Evolutionary conservation across 228 moss, liverwort and hornwort species (phyloP), one percentile per base, ranked within the genome.

Genomic region (Sphagnum magellanicum): DNA sequence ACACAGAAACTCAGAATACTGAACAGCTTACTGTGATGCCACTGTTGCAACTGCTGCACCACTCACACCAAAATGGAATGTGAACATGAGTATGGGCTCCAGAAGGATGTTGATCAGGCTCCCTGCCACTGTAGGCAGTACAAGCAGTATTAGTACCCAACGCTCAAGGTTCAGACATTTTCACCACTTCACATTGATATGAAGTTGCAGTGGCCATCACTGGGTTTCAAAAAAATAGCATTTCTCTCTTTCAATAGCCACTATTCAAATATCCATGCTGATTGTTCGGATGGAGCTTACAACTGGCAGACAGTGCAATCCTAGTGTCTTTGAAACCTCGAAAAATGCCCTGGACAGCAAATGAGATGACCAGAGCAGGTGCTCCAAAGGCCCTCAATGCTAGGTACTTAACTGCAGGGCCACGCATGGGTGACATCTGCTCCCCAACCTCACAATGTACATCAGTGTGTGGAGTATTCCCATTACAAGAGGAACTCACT

Each of bases 251-350:
- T 10, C 47, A 61, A 17, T 10, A 14, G 59, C 53, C 62, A 52
- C 50, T 46, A 60, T 53, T 51, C n/a, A 8, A 72, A 59, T n/a
- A 52, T n/a, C 14, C 11, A 8, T 72, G 50, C 10, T 73, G 58
- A 52, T 79, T 32, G 32, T 32, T 32, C 2, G 32, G 32, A 32
- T 32, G 3, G 32, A 32, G 32, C 82, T 71, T 71, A 86, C 86
- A 77, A 68, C 75, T 78, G 50, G 85, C 82, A 64, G 78, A 80
- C 61, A 88, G 66, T 59, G 88, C 82, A 71, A 82, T 88, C 57
- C 78, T 78, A 50, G 88, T 85, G 57, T 88, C 88, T 79, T 80
- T 83, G 63, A 88, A 88, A 64, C 85, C 88, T 60, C 88, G 85
- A 67, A 88, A 88, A 62, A 85, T 74, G 71, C 88, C 88, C 52